Conservation (phyloP, 768 basidiomycete species). For the Hortiboletus flavorubellus region DNA sequence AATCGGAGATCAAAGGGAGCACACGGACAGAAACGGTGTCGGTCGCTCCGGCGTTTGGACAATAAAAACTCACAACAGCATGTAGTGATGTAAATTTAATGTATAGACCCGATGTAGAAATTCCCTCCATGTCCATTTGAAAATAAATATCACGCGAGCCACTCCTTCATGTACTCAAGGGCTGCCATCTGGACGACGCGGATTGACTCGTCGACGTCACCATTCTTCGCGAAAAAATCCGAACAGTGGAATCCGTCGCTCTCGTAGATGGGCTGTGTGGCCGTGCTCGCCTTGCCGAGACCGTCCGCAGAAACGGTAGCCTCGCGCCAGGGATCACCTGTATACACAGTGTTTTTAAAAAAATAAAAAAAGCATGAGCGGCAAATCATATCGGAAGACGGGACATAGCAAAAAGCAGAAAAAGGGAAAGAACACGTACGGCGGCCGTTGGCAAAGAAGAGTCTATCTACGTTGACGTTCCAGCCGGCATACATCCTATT, state of each 20-base stretch:
- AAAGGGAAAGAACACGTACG: slow-evolving; percentile 50
- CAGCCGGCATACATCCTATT: slow-evolving; percentile 59
- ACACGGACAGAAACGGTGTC: background rate
- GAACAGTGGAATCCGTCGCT: slow-evolving; percentile 69
- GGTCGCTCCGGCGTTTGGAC: too few species aligned
- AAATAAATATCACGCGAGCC: slow-evolving; percentile 43
- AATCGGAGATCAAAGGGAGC: background rate
- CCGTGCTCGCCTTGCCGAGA: slow-evolving; percentile 43
- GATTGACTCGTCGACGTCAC: slow-evolving; percentile 48
- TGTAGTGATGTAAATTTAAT: too few species aligned
- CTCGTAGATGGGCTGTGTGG: slow-evolving; percentile 52
- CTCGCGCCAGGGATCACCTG: slow-evolving; percentile 73
- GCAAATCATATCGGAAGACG: too few species aligned
- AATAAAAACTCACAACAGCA: background rate
- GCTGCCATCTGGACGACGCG: slow-evolving; percentile 51
- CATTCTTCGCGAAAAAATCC: slow-evolving; percentile 45
- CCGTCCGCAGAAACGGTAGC: slow-evolving; percentile 62
- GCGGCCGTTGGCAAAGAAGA: slow-evolving; percentile 69
- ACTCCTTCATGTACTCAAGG: slow-evolving; percentile 49
- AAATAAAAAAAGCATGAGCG: too few species aligned
- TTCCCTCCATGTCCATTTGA: too few species aligned
- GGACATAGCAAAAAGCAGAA: background rate
- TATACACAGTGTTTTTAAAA: background rate
- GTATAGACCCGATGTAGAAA: too few species aligned
- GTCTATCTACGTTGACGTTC: slow-evolving; percentile 51